phyloP scores from a whole-genome alignment of 495 filamentous ascomycete genomes.

The Darksidea phi region DNA sequence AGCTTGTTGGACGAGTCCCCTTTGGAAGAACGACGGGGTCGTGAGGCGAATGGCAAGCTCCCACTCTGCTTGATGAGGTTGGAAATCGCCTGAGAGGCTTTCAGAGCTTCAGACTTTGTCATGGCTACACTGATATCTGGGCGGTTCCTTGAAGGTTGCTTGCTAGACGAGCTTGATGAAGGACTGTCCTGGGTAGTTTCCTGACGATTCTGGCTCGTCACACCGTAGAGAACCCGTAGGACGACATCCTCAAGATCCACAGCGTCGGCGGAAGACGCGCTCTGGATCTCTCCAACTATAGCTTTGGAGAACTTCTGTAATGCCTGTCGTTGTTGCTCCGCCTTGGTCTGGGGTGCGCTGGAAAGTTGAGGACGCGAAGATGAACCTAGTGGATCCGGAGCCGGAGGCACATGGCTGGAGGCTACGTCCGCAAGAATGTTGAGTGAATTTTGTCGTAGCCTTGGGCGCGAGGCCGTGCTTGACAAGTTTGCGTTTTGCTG shows the following conservation, averaged over 20 bases:
- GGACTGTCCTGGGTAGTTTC: not conserved
- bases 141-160: not conserved
- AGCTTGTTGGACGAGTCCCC: slow-evolving; percentile 8
- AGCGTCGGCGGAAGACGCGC: slow-evolving; percentile 2
- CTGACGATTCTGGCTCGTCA: not conserved
- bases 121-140: slow-evolving; percentile 9
- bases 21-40: not conserved
- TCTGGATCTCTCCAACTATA: slow-evolving; percentile 21
- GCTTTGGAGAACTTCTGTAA: slow-evolving; percentile 27
- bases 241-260: slow-evolving; percentile 23
- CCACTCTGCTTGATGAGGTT: slow-evolving; percentile 23
- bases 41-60: not conserved
- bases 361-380: slow-evolving; percentile 11
- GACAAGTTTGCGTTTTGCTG: not conserved
- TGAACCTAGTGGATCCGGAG: not conserved
- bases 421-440: slow-evolving; percentile 15
- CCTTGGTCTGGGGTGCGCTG: slow-evolving; percentile 34
- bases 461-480: not conserved
- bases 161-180: not conserved
- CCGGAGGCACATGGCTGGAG: slow-evolving; percentile 8
- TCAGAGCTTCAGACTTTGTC: slow-evolving; percentile 24
- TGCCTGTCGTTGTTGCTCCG: slow-evolving; percentile 30
- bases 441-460: slow-evolving; percentile 6
- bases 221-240: slow-evolving; percentile 10
- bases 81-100: slow-evolving; percentile 21